Evolutionary conservation across 129 eudicot species (phyloP).

Genomic region (Dittrichia graveolens): DNA sequence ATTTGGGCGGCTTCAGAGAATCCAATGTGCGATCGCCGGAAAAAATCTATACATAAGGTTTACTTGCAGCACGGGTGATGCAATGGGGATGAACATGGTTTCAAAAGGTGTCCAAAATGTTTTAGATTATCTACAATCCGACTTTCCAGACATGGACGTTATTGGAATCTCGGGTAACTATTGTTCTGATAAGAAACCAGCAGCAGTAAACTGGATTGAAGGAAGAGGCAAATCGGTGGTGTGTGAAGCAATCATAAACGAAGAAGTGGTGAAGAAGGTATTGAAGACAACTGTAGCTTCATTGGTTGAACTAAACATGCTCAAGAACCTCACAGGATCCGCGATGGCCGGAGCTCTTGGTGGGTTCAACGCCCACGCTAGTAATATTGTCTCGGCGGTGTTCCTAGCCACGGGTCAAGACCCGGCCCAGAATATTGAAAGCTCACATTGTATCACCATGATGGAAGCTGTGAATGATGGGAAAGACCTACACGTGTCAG

Average conservation of each 20-base stretch:
- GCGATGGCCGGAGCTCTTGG: constrained; percentile 79
- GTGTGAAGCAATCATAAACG: constrained; percentile 59
- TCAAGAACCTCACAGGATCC: constrained; percentile 65
- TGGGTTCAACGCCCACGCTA: constrained; percentile 73
- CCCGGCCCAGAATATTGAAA: constrained; percentile 67
- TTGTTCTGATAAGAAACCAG: constrained; percentile 61
- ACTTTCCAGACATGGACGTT: constrained; percentile 63
- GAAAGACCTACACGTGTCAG: constrained; percentile 63
- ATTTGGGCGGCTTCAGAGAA: constrained; percentile 57
- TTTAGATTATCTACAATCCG: constrained; percentile 48
- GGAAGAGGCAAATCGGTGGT: constrained; percentile 62
- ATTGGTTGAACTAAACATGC: constrained; percentile 72
- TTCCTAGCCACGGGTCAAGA: constrained; percentile 69
- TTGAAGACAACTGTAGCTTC: constrained; percentile 55
- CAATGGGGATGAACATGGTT: constrained; percentile 77
- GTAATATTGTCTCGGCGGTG: constrained; percentile 64
- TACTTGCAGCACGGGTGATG: constrained; percentile 73
- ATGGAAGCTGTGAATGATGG: constrained; percentile 71
- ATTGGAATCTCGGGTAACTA: constrained; percentile 72
- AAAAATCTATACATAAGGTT: constrained; percentile 68
- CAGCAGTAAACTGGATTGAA: constrained; percentile 64
- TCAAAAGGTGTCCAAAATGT: constrained; percentile 64
- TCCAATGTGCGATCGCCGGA: constrained; percentile 59
- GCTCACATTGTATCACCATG: constrained; percentile 76
- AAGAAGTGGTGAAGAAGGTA: constrained; percentile 58